These are phyloP conservation scores for Stenogyne calaminthoides DNA, from an alignment of 305 asterid genomes.

Conservation along the genomic window DNA sequence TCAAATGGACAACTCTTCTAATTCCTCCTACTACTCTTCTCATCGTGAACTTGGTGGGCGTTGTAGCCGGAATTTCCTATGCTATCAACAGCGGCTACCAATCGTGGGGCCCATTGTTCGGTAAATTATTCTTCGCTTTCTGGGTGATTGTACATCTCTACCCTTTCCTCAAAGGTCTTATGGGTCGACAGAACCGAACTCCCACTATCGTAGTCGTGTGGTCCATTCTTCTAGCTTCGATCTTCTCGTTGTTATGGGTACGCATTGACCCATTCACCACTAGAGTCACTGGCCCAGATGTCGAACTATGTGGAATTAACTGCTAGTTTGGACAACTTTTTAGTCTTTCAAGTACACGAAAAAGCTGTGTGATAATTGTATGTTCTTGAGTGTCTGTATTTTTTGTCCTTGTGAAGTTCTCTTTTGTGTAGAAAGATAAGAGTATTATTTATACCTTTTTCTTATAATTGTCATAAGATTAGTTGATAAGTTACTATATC, in stretches of 20 bases:
- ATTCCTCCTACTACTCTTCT: conserved; percentile 94
- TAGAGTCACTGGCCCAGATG: conserved; percentile 78
- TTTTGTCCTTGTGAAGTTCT: conserved; percentile 33
- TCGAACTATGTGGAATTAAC: conserved; percentile 81
- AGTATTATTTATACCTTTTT: background rate
- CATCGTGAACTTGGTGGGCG: conserved; percentile 81
- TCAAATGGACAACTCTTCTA: conserved; percentile 93
- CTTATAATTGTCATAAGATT: conserved; percentile 12
- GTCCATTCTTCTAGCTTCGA: conserved; percentile 93
- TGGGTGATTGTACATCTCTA: conserved; percentile 98
- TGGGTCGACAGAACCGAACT: conserved; percentile 94
- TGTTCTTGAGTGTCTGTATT: conserved; percentile 10
- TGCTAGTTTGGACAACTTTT: conserved; percentile 41
- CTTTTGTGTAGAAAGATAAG: conserved; percentile 38
- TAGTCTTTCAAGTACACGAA: background rate
- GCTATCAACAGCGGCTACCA: conserved; percentile 95
- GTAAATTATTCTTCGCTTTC: conserved; percentile 88
- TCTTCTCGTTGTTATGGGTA: conserved; percentile 88
- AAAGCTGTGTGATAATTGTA: conserved; percentile 10
- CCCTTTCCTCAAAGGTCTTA: conserved; percentile 95
- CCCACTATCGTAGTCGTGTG: conserved; percentile 95
- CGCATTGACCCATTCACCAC: conserved; percentile 89
- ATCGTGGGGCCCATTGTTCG: conserved; percentile 95
- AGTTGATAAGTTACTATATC: conserved; percentile 3
- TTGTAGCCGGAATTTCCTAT: conserved; percentile 86